Evolutionary conservation across 2,329 filamentous ascomycete species (phyloP).

Genomic region (Aspergillus melleus): DNA sequence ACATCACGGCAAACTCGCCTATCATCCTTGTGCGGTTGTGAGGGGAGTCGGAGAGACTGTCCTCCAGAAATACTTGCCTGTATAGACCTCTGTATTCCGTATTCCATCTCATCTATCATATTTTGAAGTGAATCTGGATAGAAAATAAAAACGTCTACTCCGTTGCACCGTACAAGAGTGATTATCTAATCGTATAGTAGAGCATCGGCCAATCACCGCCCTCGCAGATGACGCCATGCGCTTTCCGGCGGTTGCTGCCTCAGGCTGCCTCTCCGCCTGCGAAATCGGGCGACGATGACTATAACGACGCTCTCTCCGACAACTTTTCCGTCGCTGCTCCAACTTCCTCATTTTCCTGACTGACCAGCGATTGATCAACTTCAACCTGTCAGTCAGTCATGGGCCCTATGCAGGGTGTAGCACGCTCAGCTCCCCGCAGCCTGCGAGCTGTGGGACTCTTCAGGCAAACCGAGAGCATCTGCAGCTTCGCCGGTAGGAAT

Average conservation of each 20-base stretch:
- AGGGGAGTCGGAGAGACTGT: not conserved
- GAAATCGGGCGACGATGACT: not conserved
- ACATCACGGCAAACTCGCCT: slow-evolving; percentile 17
- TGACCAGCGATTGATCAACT: not conserved
- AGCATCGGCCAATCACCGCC: not conserved
- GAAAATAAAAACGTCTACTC: too few species aligned
- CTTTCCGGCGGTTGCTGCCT: not conserved
- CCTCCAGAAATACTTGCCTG: too few species aligned
- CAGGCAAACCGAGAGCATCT: slow-evolving; percentile 9
- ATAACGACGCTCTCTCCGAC: too few species aligned
- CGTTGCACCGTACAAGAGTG: too few species aligned
- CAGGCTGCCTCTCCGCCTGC: not conserved
- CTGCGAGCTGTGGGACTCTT: slow-evolving; percentile 9
- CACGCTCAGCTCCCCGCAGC: slow-evolving; percentile 16
- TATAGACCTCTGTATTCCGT: too few species aligned
- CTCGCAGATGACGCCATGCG: not conserved
- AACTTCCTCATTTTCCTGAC: not conserved
- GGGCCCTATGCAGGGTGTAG: slow-evolving; percentile 16
- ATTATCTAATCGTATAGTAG: too few species aligned
- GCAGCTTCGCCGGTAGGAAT: slow-evolving; percentile 7
- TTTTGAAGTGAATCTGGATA: too few species aligned
- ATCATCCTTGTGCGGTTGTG: slow-evolving; percentile 6
- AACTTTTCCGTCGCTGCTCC: not conserved
- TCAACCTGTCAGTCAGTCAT: slow-evolving; percentile 9
- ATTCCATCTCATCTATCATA: too few species aligned